Base-by-base conservation (phyloP, 352 stramenopile genomes). In the Pythium rishiriense region DNA sequence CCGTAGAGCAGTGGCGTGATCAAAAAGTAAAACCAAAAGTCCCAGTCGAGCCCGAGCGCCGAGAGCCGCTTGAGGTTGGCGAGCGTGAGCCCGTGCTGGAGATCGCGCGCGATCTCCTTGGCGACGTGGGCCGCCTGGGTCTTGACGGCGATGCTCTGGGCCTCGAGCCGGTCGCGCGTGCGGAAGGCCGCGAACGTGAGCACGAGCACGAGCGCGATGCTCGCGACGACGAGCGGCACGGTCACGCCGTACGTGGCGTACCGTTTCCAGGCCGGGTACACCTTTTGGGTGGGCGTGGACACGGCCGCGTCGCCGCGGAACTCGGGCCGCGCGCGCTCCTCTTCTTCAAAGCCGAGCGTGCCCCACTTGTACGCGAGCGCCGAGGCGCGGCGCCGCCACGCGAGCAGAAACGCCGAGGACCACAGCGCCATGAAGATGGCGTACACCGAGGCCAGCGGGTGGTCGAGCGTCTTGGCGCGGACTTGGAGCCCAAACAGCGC, bases 351-450 rank as follows among this genome's bases (percentile, higher is more conserved):
- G 21, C 91, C 86, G 29, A 96, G 81, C 0, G 93, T 94, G 15
- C 91, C 92, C 91, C 91, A 98, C 19, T 74, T 77, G 61, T 97
- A 96, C 17, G 91, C 87, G 21, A 98, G 74, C 22, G 79, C 64
- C 19, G 86, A 79, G 10, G 89, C 84, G 17, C 85, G 75, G 0
- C 90, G 77, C 37, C 83, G 82, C 92, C 92, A 98, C 24, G 87
- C 83, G n/a, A 96, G 69, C 12, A 97, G 73, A 60, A 98, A 96
- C 6, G 85, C 71, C 8, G 87, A 93, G 15, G 85, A 88, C 92
- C 92, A 98, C 7, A 97, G 39, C 25, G 91, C 87, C 72, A 98
- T 93, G 60, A 96, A 96, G 19, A 97, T 69, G 5, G 90, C 84
- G 64, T 97, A 97, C 9, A 85, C 33, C 21, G 85, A 74, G 8